Conservation (phyloP, 441 rosid genomes). For the Bocquillonia castaneifolia region DNA sequence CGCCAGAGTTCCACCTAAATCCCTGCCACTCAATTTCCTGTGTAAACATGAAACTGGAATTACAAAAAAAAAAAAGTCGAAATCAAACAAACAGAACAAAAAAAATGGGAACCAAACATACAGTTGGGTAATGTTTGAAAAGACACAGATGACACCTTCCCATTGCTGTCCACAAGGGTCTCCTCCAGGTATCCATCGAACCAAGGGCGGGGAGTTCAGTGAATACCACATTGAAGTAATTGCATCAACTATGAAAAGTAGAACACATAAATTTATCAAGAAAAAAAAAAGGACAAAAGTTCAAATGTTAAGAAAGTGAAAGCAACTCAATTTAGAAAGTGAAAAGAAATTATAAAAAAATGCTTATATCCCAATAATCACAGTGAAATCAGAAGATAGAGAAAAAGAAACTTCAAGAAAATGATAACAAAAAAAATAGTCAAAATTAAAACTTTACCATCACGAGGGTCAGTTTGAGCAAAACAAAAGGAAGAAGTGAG, state of each 20-base stretch:
- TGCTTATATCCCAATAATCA: not conserved
- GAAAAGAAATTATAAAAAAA: not conserved
- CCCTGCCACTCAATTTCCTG: conserved; percentile 65
- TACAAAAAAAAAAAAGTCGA: not conserved
- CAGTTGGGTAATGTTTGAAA: conserved; percentile 69
- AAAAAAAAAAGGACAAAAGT: not conserved
- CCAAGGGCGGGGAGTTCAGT: conserved; percentile 58
- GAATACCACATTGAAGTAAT: conserved; percentile 56
- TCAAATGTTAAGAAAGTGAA: not conserved
- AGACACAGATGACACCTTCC: conserved; percentile 83
- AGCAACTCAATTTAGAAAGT: not conserved
- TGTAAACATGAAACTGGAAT: conserved; percentile 24
- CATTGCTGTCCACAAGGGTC: conserved; percentile 88
- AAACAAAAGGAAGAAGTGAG: conserved; percentile 41
- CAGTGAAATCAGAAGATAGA: not conserved
- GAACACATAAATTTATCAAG: not conserved
- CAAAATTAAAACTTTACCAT: conserved; percentile 40
- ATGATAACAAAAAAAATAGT: not conserved
- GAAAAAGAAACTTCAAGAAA: not conserved
- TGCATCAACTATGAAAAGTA: conserved; percentile 50
- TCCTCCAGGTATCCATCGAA: conserved; percentile 84
- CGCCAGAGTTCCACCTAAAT: conserved; percentile 58
- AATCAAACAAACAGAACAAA: conserved; percentile 6
- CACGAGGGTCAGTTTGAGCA: conserved; percentile 61
- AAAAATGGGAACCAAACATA: conserved; percentile 25